phyloP scores from a whole-genome alignment of 768 basidiomycete species.

The Russula earlei region DNA sequence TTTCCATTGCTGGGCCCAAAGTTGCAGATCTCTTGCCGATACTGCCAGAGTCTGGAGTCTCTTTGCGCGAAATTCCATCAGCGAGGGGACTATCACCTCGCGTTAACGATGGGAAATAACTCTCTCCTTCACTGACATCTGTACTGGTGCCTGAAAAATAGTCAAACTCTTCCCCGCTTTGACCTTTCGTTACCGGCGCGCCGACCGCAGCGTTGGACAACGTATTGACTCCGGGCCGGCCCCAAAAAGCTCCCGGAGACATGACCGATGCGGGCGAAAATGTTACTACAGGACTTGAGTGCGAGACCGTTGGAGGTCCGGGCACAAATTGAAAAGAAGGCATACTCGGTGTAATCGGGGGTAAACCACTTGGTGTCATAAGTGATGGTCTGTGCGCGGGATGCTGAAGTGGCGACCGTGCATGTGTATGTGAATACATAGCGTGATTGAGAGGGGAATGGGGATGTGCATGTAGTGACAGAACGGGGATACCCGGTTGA shows the following conservation, averaged over 20 bases:
- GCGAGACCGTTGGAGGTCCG: slow-evolving; percentile 32
- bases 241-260: slow-evolving; percentile 72
- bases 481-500: background rate
- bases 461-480: slow-evolving; percentile 22
- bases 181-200: slow-evolving; percentile 36
- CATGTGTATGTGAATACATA: slow-evolving; percentile 27
- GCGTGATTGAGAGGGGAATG: slow-evolving; percentile 28
- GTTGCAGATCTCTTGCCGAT: slow-evolving; percentile 7
- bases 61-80: slow-evolving; percentile 23
- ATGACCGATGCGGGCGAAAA: slow-evolving; percentile 69
- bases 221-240: slow-evolving; percentile 39
- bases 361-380: slow-evolving; percentile 64
- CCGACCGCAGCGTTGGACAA: slow-evolving; percentile 54
- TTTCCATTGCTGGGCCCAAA: background rate
- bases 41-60: background rate
- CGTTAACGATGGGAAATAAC: slow-evolving; percentile 38
- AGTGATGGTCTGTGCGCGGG: slow-evolving; percentile 25
- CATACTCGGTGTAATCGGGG: slow-evolving; percentile 95
- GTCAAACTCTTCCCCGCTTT: slow-evolving; percentile 23
- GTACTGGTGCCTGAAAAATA: slow-evolving; percentile 29
- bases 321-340: slow-evolving; percentile 83
- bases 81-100: slow-evolving; percentile 25
- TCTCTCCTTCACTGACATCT: slow-evolving; percentile 16
- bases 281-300: slow-evolving; percentile 28
- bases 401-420: slow-evolving; percentile 32